Conservation (phyloP, 495 filamentous ascomycete species). For the Amphirosellinia nigrospora region DNA sequence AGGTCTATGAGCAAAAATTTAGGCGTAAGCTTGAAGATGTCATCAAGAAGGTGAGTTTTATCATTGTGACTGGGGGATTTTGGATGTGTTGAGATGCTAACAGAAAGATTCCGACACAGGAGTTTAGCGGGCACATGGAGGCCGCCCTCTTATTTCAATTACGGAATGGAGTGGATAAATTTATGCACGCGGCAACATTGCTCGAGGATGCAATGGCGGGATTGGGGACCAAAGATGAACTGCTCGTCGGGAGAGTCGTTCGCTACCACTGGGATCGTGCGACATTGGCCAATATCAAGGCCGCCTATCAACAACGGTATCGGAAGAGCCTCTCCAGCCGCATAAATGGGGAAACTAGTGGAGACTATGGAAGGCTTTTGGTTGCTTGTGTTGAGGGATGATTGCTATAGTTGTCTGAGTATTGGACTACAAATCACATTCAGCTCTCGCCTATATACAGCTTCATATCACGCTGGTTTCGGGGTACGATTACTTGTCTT, state of each 20-base stretch:
- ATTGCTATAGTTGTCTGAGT: constrained; percentile 25
- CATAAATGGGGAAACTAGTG: constrained; percentile 83
- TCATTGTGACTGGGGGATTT: background rate
- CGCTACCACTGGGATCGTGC: constrained; percentile 78
- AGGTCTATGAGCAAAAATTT: constrained; percentile 72
- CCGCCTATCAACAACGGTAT: constrained; percentile 71
- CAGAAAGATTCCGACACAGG: constrained; percentile 41
- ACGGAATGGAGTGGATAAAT: constrained; percentile 75
- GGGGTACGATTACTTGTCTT: background rate
- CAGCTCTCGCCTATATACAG: background rate
- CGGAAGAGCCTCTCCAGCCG: constrained; percentile 64
- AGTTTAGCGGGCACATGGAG: constrained; percentile 94
- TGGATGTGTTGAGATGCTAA: background rate
- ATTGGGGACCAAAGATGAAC: constrained; percentile 81
- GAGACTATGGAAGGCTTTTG: constrained; percentile 78
- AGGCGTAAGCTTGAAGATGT: constrained; percentile 69
- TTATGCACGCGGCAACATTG: constrained; percentile 77
- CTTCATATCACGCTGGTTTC: background rate
- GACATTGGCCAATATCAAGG: constrained; percentile 74
- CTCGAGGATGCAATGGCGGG: constrained; percentile 89
- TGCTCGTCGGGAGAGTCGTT: constrained; percentile 75
- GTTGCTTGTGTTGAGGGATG: constrained; percentile 58
- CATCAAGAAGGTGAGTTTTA: constrained; percentile 63
- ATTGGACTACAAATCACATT: background rate
- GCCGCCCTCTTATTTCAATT: constrained; percentile 81